phyloP scores from a whole-genome alignment of 164 flowering plant genomes.

The Tinospora cordifolia region DNA sequence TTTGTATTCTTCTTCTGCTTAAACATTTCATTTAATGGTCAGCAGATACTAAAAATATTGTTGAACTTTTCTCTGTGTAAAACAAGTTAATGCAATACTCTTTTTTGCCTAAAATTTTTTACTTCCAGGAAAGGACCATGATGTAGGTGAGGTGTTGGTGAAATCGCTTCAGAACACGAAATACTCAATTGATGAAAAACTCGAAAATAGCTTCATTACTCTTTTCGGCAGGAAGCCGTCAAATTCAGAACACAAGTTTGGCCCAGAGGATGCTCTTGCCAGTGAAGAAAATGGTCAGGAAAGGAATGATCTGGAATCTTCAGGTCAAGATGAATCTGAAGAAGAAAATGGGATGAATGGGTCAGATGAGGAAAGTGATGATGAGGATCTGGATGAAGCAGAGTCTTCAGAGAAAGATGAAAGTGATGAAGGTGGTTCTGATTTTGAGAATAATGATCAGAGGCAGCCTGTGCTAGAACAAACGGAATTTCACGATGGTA shows the following conservation, averaged over 20 bases:
- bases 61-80: too few species aligned
- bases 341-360: constrained; percentile 23
- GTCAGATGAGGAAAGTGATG: constrained; percentile 28
- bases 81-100: too few species aligned
- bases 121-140: constrained; percentile 52
- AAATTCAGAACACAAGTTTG: constrained; percentile 24
- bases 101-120: not conserved
- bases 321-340: constrained; percentile 24
- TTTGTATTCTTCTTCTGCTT: too few species aligned
- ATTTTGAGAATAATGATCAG: constrained; percentile 26
- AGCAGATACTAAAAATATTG: not conserved
- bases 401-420: constrained; percentile 33
- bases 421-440: constrained; percentile 21
- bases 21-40: not conserved
- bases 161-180: constrained; percentile 74
- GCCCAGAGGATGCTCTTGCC: constrained; percentile 17
- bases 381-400: constrained; percentile 25
- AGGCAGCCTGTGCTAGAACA: constrained; percentile 26
- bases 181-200: constrained; percentile 78
- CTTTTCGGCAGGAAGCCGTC: constrained; percentile 46
- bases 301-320: constrained; percentile 14
- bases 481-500: constrained; percentile 57
- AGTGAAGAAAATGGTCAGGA: not conserved
- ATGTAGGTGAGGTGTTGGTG: constrained; percentile 76
- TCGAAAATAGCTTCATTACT: constrained; percentile 56